Conservation (phyloP, 148 eudicot genomes). For the Dianthus caryophyllus region DNA sequence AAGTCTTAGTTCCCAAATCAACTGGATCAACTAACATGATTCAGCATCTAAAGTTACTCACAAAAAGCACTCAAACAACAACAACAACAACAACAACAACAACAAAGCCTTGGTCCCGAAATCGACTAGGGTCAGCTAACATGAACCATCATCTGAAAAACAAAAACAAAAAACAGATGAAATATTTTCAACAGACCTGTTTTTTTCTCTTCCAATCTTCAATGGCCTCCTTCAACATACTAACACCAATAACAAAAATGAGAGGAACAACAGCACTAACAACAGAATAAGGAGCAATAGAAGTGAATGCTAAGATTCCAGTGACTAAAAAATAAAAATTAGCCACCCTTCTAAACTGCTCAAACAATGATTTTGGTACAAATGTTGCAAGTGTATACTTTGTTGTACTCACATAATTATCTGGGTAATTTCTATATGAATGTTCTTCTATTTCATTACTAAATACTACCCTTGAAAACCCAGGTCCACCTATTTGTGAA, state of each 20-base stretch:
- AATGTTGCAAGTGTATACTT: constrained; percentile 79
- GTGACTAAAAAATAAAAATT: constrained; percentile 81
- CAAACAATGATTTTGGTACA: constrained; percentile 88
- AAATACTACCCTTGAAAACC: constrained; percentile 74
- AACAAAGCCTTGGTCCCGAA: no score
- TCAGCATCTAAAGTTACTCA: no score
- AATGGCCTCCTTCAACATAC: constrained; percentile 85
- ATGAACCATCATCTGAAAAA: neutral
- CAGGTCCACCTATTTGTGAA: constrained; percentile 85
- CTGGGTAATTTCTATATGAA: constrained; percentile 36
- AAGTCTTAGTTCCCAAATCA: no score
- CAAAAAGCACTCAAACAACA: no score
- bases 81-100: no score
- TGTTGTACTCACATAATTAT: constrained; percentile 78
- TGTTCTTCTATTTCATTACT: constrained; percentile 63
- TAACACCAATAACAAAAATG: constrained; percentile 65
- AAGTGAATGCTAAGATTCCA: constrained; percentile 69
- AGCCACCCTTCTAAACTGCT: constrained; percentile 98
- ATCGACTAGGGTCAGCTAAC: neutral
- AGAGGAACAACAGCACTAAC: constrained; percentile 77
- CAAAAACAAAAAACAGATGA: neutral
- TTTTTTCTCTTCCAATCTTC: constrained; percentile 74
- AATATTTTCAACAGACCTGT: constrained; percentile 55
- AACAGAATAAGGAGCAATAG: constrained; percentile 70
- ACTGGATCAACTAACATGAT: no score